Evolutionary conservation across 495 filamentous ascomycete species (phyloP), one percentile per base, ranked within the genome.

Genomic region (Xylaria acuta): DNA sequence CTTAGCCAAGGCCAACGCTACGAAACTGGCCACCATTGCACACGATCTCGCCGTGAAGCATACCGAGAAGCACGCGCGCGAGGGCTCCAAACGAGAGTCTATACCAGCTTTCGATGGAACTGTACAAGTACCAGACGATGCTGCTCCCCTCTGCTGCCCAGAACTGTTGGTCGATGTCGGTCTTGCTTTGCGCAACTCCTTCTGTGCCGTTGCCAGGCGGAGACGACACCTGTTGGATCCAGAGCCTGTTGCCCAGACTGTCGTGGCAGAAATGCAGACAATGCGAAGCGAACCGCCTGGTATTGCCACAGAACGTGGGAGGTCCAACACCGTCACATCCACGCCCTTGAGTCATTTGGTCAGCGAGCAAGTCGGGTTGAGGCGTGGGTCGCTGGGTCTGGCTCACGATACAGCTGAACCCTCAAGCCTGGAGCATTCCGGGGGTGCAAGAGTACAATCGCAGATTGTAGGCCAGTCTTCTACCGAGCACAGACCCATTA

Each of bases 21-120:
- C 82, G 71, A 85, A 78, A 47, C 69, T 84, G 12, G 81, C 79
- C 11, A 84, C 82, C 67, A 79, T 88, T 25, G 80, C 89, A n/a
- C 83, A 80, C 5, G 77, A 79, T 30, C 77, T 84, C 3, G 82
- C 81, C 47, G 71, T 75, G 2, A 77, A 73, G 53, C 81, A 85
- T 69, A 74, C 79, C 38, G 64, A 73, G n/a, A 78, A 81, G 45
- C 78, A 77, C 56, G 75, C 73, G 66, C 78, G 72, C 59, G 77
- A 80, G 45, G 65, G 72, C n/a, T 73, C 74, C 30, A 76, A 58
- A 76, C 75, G 71, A 49, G 72, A 74, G 78, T 80, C 65, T 68
- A 77, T 74, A 34, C 71, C 56, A 78, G 77, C 70, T 77, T 81
- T 75, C 66, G 75, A 64, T 49, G 75, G 72, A 78, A 75, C 40